Percentiles rank a stretch among this genome's conserved stretches.
Evolutionary conservation across 176 grass and related monocot genomes (phyloP).

Genomic region (Chrysopogon serrulatus): DNA sequence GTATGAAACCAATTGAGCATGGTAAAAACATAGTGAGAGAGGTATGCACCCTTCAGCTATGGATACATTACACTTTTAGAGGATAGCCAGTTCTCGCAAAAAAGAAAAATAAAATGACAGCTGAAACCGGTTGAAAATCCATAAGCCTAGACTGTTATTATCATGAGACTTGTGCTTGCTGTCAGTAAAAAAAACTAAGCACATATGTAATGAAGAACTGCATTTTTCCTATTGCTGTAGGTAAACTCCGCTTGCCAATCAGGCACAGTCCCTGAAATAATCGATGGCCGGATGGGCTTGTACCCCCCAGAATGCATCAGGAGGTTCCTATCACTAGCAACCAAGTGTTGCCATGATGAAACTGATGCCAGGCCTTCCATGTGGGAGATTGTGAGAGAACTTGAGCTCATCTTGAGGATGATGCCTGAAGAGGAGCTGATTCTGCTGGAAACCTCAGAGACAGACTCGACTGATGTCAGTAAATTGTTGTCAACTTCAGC

Average conservation of each 20-base stretch:
- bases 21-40: conserved; percentile 98
- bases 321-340: conserved; percentile 58
- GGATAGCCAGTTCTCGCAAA: not conserved
- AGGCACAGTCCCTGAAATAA: conserved; percentile 46
- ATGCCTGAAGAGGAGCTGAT: conserved; percentile 45
- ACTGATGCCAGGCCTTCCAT: conserved; percentile 74
- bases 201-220: not conserved
- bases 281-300: conserved; percentile 63
- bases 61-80: not conserved
- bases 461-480: conserved; percentile 9
- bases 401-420: conserved; percentile 61
- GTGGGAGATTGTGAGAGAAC: conserved; percentile 75
- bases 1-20: conserved; percentile 80
- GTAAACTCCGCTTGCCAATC: conserved; percentile 61
- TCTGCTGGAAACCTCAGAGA: conserved; percentile 27
- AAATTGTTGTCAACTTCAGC: conserved; percentile 32
- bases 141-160: not conserved
- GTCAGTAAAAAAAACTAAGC: conserved; percentile 3
- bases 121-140: not conserved
- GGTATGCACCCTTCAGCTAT: conserved; percentile 38
- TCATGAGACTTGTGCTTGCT: not conserved
- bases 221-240: conserved; percentile 29
- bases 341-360: conserved; percentile 63
- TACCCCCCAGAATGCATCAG: conserved; percentile 55
- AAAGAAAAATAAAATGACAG: not conserved